Evolutionary conservation across 2,329 filamentous ascomycete genomes (phyloP).

Genomic region (Aureobasidium sp.): DNA sequence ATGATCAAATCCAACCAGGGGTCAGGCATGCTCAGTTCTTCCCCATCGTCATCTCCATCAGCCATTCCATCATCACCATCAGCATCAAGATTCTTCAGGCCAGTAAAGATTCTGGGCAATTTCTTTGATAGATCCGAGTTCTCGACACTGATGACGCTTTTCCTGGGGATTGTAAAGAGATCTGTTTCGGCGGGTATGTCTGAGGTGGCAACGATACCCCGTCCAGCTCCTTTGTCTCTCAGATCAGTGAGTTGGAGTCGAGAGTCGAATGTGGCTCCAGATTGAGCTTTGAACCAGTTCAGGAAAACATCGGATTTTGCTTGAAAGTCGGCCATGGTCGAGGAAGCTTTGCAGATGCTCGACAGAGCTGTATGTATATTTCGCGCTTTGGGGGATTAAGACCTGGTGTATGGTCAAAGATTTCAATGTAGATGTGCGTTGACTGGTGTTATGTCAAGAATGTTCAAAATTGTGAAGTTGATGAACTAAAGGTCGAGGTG

Average conservation of each 20-base stretch:
- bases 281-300: conserved; percentile 46
- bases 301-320: conserved; percentile 34
- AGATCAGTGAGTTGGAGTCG: conserved; percentile 53
- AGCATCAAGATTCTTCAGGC: neutral
- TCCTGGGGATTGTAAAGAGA: conserved; percentile 70
- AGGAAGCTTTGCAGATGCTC: neutral
- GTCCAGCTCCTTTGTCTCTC: conserved; percentile 45
- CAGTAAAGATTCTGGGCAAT: conserved; percentile 26
- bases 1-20: conserved; percentile 57
- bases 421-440: neutral
- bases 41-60: conserved; percentile 20
- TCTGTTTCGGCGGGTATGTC: conserved; percentile 66
- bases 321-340: conserved; percentile 8
- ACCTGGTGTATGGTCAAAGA: neutral
- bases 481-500: neutral
- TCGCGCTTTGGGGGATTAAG: too few relatives aligned
- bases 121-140: conserved; percentile 58
- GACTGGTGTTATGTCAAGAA: neutral
- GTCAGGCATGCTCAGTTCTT: conserved; percentile 27
- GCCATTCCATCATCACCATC: neutral
- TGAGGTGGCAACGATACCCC: conserved; percentile 57
- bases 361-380: neutral
- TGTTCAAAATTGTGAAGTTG: neutral
- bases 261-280: conserved; percentile 43
- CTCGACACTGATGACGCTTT: conserved; percentile 59